phyloP scores from a whole-genome alignment of 2,329 filamentous ascomycete genomes.

The Aspergillus texensis region DNA sequence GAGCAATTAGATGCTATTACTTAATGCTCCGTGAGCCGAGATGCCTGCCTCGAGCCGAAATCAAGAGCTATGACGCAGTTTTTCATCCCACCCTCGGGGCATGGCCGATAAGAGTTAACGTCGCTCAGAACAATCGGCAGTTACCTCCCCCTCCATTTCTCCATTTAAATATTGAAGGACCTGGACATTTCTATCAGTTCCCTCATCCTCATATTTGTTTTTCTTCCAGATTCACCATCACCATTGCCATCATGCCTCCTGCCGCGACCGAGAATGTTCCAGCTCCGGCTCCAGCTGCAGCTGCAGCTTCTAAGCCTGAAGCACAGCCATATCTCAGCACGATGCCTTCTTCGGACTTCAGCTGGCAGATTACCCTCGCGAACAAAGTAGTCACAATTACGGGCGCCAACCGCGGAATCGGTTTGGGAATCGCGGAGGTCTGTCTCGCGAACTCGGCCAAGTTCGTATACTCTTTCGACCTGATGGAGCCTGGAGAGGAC shows the following conservation, averaged over 20 bases:
- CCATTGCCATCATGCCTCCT: not conserved
- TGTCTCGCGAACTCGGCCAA: conserved; percentile 50
- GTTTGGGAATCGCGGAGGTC: conserved; percentile 50
- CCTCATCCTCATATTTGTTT: not conserved
- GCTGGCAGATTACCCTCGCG: conserved; percentile 46
- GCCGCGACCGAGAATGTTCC: not conserved
- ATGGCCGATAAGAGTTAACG: not conserved
- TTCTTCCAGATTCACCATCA: not conserved
- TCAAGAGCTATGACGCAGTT: not conserved
- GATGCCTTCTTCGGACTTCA: not conserved
- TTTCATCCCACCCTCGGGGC: not conserved
- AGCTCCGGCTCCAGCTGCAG: not conserved
- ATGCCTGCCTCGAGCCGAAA: not conserved
- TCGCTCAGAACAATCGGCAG: not conserved
- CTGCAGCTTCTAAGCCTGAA: not conserved
- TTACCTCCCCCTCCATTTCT: not conserved
- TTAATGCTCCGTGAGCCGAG: not conserved
- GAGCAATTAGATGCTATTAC: not conserved
- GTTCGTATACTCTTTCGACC: conserved; percentile 45
- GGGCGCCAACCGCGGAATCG: conserved; percentile 44
- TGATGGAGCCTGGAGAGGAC: conserved; percentile 37
- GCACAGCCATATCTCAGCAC: not conserved
- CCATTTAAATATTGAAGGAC: not conserved
- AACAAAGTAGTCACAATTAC: conserved; percentile 42
- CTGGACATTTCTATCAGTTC: not conserved